Conservation (phyloP, 495 filamentous ascomycete species). For the Penicillium dipodomyicola region DNA sequence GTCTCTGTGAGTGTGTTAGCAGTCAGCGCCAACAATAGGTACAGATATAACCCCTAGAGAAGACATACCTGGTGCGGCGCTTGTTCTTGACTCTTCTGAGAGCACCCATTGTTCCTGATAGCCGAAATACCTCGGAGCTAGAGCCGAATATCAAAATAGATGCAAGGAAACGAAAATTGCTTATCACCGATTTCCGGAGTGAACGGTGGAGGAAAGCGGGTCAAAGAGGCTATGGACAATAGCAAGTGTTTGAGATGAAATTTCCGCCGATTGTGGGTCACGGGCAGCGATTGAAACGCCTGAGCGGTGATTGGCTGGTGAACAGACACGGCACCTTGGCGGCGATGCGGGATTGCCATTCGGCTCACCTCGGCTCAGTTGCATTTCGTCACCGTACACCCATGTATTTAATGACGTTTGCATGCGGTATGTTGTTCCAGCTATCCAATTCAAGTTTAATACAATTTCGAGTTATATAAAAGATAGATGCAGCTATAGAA, state of each 20-base stretch:
- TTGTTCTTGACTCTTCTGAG: constrained; percentile 58
- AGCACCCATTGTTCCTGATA: constrained; percentile 50
- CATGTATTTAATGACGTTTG: constrained; percentile 46
- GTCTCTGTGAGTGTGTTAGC: constrained; percentile 53
- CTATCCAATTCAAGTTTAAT: neutral
- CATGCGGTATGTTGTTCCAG: constrained; percentile 27
- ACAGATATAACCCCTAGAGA: neutral
- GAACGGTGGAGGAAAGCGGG: constrained; percentile 35
- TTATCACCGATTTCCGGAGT: constrained; percentile 47
- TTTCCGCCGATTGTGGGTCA: constrained; percentile 36
- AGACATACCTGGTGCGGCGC: constrained; percentile 54
- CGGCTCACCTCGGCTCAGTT: constrained; percentile 55
- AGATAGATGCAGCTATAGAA: neutral
- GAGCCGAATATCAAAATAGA: constrained; percentile 16
- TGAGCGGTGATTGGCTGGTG: constrained; percentile 34
- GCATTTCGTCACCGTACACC: constrained; percentile 34
- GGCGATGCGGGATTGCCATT: constrained; percentile 52
- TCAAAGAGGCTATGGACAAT: constrained; percentile 14
- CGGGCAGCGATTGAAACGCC: constrained; percentile 29
- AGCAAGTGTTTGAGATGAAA: constrained; percentile 23
- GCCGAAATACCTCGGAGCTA: constrained; percentile 20
- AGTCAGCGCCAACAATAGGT: neutral
- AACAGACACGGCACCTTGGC: constrained; percentile 38
- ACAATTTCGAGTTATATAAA: neutral
- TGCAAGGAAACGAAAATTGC: constrained; percentile 27